Conservation (phyloP, 495 filamentous ascomycete species). For the Tricharina praecox region DNA sequence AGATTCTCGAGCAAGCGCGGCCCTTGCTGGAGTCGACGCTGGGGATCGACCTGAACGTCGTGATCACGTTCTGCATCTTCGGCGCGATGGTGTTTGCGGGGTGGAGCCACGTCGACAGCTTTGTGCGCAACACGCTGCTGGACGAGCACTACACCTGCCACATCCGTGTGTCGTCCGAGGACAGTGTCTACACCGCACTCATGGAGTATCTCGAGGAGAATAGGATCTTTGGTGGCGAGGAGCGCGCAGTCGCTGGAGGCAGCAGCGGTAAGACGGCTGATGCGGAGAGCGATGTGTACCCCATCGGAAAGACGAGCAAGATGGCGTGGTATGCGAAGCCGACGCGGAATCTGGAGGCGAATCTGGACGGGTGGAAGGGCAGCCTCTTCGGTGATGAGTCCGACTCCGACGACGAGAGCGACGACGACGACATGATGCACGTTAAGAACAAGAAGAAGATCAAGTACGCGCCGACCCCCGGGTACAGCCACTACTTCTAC, state of each 20-base stretch:
- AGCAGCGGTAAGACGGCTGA: neutral
- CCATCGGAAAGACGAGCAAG: neutral
- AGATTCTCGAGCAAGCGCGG: neutral
- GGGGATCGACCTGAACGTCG: neutral
- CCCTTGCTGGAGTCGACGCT: neutral
- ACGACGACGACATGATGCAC: neutral
- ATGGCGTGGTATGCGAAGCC: neutral
- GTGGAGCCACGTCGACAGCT: neutral
- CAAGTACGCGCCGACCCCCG: slow-evolving; percentile 11
- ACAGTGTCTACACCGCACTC: slow-evolving; percentile 12
- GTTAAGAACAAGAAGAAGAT: slow-evolving; percentile 5
- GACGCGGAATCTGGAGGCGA: slow-evolving; percentile 2
- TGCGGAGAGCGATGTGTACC: neutral
- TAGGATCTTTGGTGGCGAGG: neutral
- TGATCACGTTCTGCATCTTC: neutral
- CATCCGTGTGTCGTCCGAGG: slow-evolving; percentile 14
- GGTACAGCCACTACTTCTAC: slow-evolving; percentile 6
- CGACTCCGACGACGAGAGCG: slow-evolving; percentile 1
- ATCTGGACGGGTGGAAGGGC: neutral
- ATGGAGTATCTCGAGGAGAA: slow-evolving; percentile 5
- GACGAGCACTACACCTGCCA: slow-evolving; percentile 17
- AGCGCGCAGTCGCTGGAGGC: neutral
- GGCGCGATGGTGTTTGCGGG: neutral
- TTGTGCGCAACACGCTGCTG: slow-evolving; percentile 7
- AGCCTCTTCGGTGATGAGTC: neutral